These are phyloP conservation scores for Pythium vanterpoolii DNA, from an alignment of 352 stramenopile genomes.

Conservation along the genomic window DNA sequence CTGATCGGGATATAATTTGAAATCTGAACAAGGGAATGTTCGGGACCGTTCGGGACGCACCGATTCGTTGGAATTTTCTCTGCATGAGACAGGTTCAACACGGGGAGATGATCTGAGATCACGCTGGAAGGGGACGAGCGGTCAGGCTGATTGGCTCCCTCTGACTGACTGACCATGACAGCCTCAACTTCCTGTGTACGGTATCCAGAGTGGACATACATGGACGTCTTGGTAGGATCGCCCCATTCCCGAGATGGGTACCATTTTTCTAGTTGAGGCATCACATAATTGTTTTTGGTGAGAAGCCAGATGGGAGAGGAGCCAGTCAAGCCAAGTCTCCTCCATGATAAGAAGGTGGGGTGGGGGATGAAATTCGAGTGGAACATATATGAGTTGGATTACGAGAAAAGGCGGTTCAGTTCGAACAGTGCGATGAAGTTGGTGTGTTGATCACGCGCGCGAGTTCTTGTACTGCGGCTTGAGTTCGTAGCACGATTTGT, in stretches of 20 bases:
- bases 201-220: not conserved
- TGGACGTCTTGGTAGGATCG: conserved; percentile 1
- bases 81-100: conserved; percentile 20
- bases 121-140: not conserved
- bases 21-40: conserved; percentile 4
- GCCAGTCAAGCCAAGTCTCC: not conserved
- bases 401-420: conserved; percentile 29
- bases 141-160: not conserved
- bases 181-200: conserved; percentile 10
- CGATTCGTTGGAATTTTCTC: not conserved
- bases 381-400: conserved; percentile 4
- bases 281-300: not conserved
- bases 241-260: conserved; percentile 13
- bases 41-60: conserved; percentile 20
- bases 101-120: not conserved
- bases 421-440: conserved; percentile 17
- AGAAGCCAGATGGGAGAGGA: conserved; percentile 11
- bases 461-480: conserved; percentile 87
- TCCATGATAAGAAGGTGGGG: not conserved
- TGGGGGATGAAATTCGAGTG: not conserved
- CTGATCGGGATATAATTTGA: conserved; percentile 10
- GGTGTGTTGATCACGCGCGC: conserved; percentile 16
- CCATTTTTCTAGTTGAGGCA: conserved; percentile 8
- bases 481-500: conserved; percentile 90
- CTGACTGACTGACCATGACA: conserved; percentile 8